Conservation (phyloP, 371 early-diverging fungal species). For the Rhizopus delemar region DNA sequence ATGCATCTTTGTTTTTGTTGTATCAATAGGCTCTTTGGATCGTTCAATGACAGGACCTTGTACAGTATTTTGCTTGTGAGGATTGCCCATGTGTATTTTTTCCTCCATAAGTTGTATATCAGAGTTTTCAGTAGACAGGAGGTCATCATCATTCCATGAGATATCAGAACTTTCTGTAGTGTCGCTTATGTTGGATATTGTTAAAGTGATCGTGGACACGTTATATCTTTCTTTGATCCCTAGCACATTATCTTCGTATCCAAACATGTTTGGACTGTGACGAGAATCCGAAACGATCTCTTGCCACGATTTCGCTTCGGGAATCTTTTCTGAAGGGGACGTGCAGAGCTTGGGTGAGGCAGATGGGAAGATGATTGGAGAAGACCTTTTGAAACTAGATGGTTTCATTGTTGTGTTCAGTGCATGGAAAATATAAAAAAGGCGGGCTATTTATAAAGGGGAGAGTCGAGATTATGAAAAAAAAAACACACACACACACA, state of each 20-base stretch:
- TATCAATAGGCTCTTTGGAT: not conserved
- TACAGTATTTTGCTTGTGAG: no score
- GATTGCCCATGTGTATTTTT: no score
- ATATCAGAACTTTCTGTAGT: not conserved
- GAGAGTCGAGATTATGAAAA: not conserved
- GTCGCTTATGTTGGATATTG: conserved; percentile 3
- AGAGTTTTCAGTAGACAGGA: not conserved
- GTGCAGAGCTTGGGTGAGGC: conserved; percentile 25
- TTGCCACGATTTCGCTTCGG: conserved; percentile 21
- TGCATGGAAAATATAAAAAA: no score
- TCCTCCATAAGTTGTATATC: not conserved
- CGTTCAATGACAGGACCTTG: not conserved
- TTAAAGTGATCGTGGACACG: not conserved
- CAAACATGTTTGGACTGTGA: conserved; percentile 3
- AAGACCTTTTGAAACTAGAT: conserved; percentile 14
- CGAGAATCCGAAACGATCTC: conserved; percentile 12
- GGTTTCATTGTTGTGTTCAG: not conserved
- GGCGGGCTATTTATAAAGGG: not conserved
- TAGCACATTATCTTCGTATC: conserved; percentile 2
- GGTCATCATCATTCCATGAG: conserved; percentile 5
- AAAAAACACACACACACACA: no score
- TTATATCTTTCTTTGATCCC: not conserved
- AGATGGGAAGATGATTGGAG: conserved; percentile 25
- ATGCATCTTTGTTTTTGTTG: not conserved
- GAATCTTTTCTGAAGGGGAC: conserved; percentile 20